Conservation (phyloP, 495 filamentous ascomycete species). For the Copromyces sp. region DNA sequence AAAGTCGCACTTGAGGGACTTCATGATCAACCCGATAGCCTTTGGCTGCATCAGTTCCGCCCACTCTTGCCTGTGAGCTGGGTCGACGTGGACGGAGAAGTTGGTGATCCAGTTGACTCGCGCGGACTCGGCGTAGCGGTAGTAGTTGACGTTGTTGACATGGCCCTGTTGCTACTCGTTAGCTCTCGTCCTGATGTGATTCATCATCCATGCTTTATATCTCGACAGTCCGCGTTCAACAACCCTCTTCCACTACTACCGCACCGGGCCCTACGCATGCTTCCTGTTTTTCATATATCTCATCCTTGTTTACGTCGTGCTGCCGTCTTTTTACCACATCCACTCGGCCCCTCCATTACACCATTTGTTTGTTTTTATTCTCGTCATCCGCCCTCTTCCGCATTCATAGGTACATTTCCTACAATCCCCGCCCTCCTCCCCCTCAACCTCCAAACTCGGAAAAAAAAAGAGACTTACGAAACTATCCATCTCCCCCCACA, state of each 20-base stretch:
- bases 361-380: too few relatives aligned
- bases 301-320: too few relatives aligned
- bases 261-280: too few relatives aligned
- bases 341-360: too few relatives aligned
- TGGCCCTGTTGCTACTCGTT: slow-evolving; percentile 43
- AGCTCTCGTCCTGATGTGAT: not conserved
- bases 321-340: too few relatives aligned
- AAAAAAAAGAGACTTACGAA: slow-evolving; percentile 27
- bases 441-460: not conserved
- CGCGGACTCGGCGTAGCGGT: slow-evolving; percentile 75
- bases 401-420: too few relatives aligned
- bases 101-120: slow-evolving; percentile 76
- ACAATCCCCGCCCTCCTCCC: too few relatives aligned
- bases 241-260: not conserved
- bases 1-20: slow-evolving; percentile 73
- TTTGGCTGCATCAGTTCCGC: slow-evolving; percentile 54
- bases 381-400: too few relatives aligned
- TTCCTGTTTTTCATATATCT: not conserved
- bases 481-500: slow-evolving; percentile 82
- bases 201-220: not conserved
- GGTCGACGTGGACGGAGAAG: slow-evolving; percentile 60
- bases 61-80: slow-evolving; percentile 57
- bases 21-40: slow-evolving; percentile 66
- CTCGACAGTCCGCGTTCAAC: not conserved
- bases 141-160: slow-evolving; percentile 82